Conservation (phyloP, 257 asterid species). For the Ilex aquifolium region DNA sequence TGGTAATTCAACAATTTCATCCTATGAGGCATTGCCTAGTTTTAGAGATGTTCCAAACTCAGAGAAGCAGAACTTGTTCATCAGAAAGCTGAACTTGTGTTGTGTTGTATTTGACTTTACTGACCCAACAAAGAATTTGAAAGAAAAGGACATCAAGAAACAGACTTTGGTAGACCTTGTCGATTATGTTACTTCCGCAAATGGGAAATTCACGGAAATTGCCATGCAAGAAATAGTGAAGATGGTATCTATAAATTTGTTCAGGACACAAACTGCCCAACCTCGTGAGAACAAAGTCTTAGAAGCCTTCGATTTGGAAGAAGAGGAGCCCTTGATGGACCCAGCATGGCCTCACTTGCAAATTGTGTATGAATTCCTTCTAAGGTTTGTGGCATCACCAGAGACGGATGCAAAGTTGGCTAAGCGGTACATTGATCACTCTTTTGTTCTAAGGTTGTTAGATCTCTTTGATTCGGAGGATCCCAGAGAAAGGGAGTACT, state of each 20-base stretch:
- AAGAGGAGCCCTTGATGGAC: slow-evolving; percentile 65
- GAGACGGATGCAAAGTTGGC: slow-evolving; percentile 70
- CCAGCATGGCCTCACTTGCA: slow-evolving; percentile 69
- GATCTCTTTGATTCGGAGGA: slow-evolving; percentile 70
- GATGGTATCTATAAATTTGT: slow-evolving; percentile 46
- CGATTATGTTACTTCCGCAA: slow-evolving; percentile 44
- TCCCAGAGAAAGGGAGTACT: slow-evolving; percentile 64
- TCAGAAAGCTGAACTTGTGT: slow-evolving; percentile 48
- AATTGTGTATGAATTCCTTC: slow-evolving; percentile 57
- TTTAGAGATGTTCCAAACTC: slow-evolving; percentile 54
- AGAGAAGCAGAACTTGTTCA: slow-evolving; percentile 49
- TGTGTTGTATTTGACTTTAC: slow-evolving; percentile 50
- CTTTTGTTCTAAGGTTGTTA: slow-evolving; percentile 44
- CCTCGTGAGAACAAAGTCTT: slow-evolving; percentile 51
- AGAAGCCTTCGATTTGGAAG: slow-evolving; percentile 58
- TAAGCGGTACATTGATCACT: slow-evolving; percentile 58
- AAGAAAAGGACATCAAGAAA: slow-evolving; percentile 60
- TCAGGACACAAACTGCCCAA: slow-evolving; percentile 48
- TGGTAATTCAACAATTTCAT: slow-evolving; percentile 32
- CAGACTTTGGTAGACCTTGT: slow-evolving; percentile 59
- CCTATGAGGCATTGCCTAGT: slow-evolving; percentile 52
- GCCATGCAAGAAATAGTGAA: slow-evolving; percentile 48
- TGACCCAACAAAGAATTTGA: slow-evolving; percentile 50
- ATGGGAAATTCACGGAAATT: slow-evolving; percentile 48
- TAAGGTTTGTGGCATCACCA: slow-evolving; percentile 63